Percentiles rank a stretch among this genome's conserved stretches.
phyloP scores from a whole-genome alignment of 2,329 filamentous ascomycete species.

The Pestalotiopsis sp. region DNA sequence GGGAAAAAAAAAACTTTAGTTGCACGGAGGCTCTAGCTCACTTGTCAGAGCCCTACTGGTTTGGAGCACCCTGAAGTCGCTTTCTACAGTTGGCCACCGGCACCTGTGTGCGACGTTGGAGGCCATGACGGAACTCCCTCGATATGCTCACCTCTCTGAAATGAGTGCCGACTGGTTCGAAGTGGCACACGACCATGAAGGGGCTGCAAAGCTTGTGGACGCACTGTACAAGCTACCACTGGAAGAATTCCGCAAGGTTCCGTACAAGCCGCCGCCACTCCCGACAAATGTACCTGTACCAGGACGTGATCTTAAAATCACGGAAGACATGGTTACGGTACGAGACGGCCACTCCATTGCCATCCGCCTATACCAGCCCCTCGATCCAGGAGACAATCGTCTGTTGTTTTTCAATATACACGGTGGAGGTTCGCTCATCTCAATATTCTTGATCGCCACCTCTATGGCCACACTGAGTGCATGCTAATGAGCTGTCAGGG shows the following conservation, averaged over 20 bases:
- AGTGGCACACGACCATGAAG: constrained; percentile 1
- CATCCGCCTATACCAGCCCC: constrained; percentile 1
- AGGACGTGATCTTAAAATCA: background rate
- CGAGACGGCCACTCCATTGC: background rate
- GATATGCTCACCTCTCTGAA: background rate
- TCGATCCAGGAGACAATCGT: background rate
- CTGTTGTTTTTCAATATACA: background rate
- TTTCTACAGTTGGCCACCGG: too few relatives aligned
- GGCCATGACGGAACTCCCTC: background rate
- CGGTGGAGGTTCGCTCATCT: background rate
- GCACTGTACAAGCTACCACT: background rate
- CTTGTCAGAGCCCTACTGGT: too few relatives aligned
- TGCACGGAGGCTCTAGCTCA: too few relatives aligned
- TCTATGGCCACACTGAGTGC: background rate
- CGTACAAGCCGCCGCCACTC: background rate
- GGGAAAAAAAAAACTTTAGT: too few relatives aligned
- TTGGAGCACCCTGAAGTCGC: too few relatives aligned
- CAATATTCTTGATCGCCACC: background rate
- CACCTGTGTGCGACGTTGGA: background rate
- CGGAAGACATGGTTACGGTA: background rate
- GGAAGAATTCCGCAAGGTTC: constrained; percentile 2
- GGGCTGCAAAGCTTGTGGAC: background rate
- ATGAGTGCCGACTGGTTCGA: background rate
- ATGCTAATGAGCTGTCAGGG: background rate
- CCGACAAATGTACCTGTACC: background rate